phyloP scores from a whole-genome alignment of 2,329 filamentous ascomycete species.

The Parasarocladium wereldwijsianum region DNA sequence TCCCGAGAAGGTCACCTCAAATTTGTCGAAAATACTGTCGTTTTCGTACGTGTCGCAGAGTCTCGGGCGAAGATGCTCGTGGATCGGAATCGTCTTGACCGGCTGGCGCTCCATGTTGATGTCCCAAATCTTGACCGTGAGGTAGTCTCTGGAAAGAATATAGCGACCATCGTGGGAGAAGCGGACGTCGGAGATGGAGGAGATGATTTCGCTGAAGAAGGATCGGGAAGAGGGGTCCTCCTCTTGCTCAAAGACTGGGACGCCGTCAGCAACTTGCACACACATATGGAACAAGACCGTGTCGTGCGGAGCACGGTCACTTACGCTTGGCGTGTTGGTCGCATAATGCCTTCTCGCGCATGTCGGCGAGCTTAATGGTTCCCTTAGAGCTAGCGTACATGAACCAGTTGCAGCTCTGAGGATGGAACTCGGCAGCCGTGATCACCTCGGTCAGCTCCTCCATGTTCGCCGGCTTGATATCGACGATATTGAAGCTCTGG shows the following conservation, averaged over 20 bases:
- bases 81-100: conserved; percentile 96
- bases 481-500: conserved; percentile 99
- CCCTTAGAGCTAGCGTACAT: conserved; percentile 99
- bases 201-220: conserved; percentile 99
- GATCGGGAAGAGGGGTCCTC: conserved; percentile 93
- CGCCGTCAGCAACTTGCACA: conserved; percentile 1
- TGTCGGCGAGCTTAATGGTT: conserved; percentile 96
- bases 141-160: conserved; percentile 92
- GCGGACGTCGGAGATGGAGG: conserved; percentile 94
- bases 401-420: conserved; percentile 96
- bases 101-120: conserved; percentile 98
- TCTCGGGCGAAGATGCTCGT: conserved; percentile 86
- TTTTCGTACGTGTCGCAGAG: conserved; percentile 99
- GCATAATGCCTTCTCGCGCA: conserved; percentile 92
- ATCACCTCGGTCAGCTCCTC: conserved; percentile 98
- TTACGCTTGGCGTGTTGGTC: conserved; percentile 90
- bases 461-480: conserved; percentile 99
- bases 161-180: conserved; percentile 95
- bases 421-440: conserved; percentile 95
- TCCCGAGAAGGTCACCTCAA: conserved; percentile 96
- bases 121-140: conserved; percentile 99
- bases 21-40: conserved; percentile 99
- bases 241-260: conserved; percentile 89
- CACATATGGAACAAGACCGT: neutral
- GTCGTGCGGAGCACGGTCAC: conserved; percentile 1